A percentile compares a stretch with the other conserved stretches of the same genome.
These are phyloP conservation scores for Penicillium sp. DNA, from an alignment of 2,329 filamentous ascomycete species.

Conservation along the genomic window DNA sequence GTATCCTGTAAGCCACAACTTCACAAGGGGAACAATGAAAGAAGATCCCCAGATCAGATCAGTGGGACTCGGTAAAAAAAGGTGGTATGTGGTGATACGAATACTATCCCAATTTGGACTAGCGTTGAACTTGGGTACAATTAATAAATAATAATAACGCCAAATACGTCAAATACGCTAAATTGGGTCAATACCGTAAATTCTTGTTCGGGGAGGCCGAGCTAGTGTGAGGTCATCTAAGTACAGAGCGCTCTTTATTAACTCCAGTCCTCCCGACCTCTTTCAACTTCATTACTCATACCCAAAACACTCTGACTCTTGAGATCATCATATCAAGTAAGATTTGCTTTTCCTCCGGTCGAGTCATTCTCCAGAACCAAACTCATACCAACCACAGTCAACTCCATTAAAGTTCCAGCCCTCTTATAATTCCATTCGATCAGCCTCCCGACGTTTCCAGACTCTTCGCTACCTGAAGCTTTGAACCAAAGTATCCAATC, in stretches of 20 bases:
- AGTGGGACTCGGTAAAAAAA: constrained; percentile 15
- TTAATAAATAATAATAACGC: neutral
- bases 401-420: constrained; percentile 17
- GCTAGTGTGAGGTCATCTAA: constrained; percentile 8
- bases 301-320: constrained; percentile 5
- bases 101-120: constrained; percentile 8
- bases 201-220: constrained; percentile 1
- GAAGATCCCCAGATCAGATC: constrained; percentile 16
- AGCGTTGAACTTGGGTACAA: neutral
- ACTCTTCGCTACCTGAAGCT: constrained; percentile 24
- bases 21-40: neutral
- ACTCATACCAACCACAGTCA: constrained; percentile 9
- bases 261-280: constrained; percentile 9
- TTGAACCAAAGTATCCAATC: constrained; percentile 5
- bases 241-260: constrained; percentile 14
- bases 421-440: constrained; percentile 12
- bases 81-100: neutral
- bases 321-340: constrained; percentile 7
- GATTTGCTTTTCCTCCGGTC: constrained; percentile 15
- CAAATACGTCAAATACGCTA: neutral
- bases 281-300: constrained; percentile 15
- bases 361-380: constrained; percentile 22
- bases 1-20: constrained; percentile 13
- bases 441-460: constrained; percentile 32
- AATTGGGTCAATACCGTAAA: constrained; percentile 3